Evolutionary conservation across 2,329 filamentous ascomycete species (phyloP).

Genomic region (Fusarium globosum): DNA sequence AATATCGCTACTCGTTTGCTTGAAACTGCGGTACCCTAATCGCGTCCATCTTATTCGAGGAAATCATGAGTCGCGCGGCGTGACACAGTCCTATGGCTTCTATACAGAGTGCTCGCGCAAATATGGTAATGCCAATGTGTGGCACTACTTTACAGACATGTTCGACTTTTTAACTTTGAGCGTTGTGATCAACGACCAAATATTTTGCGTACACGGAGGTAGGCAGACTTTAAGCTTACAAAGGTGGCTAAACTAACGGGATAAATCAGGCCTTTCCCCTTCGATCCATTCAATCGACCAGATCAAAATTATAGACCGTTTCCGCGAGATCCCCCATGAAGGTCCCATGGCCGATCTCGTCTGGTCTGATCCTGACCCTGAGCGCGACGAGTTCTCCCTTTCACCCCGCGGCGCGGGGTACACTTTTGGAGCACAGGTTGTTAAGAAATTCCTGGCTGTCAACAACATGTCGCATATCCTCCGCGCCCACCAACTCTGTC

Average conservation of each 20-base stretch:
- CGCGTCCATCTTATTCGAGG: constrained; percentile 96
- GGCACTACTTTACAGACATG: constrained; percentile 99
- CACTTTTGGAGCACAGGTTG: constrained; percentile 96
- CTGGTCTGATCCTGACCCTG: constrained; percentile 98
- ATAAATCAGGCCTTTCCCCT: constrained; percentile 74
- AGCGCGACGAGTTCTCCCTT: constrained; percentile 95
- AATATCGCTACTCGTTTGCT: constrained; percentile 95
- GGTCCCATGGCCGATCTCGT: constrained; percentile 99
- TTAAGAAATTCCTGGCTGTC: constrained; percentile 97
- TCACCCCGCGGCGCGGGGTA: constrained; percentile 95
- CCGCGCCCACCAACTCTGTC: constrained; percentile 96
- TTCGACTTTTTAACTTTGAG: constrained; percentile 98
- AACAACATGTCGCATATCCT: constrained; percentile 98
- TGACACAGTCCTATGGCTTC: constrained; percentile 98
- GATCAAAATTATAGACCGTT: constrained; percentile 99
- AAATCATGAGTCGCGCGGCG: constrained; percentile 97
- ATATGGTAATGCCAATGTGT: constrained; percentile 98
- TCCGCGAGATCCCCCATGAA: constrained; percentile 98
- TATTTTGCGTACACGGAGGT: constrained; percentile 97
- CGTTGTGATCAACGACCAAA: constrained; percentile 98
- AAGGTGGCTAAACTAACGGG: constrained; percentile 4
- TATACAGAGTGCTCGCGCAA: constrained; percentile 98
- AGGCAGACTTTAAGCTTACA: constrained; percentile 31
- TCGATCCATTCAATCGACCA: constrained; percentile 99
- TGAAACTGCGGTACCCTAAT: constrained; percentile 96